Conservation (phyloP, 2,329 filamentous ascomycete species). For the Eutypella sp. region DNA sequence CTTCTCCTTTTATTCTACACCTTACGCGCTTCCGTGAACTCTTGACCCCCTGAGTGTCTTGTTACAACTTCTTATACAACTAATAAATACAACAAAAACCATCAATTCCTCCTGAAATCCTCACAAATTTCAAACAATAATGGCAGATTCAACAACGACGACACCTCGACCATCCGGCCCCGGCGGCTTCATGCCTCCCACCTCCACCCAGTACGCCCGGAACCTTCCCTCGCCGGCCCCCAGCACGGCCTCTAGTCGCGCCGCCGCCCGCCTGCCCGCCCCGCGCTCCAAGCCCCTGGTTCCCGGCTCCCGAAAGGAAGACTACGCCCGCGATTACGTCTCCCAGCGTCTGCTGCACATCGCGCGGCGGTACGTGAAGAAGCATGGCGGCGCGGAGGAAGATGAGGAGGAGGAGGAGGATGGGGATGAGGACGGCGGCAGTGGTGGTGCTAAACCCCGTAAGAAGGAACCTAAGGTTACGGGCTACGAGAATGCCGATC, state of each 20-base stretch:
- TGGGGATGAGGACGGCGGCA: not conserved
- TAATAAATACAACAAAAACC: too few species aligned
- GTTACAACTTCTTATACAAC: too few species aligned
- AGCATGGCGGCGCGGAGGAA: constrained; percentile 33
- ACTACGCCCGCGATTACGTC: constrained; percentile 53
- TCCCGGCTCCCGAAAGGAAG: constrained; percentile 56
- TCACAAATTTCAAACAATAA: not conserved
- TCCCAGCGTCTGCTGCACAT: constrained; percentile 48
- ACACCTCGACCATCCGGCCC: not conserved
- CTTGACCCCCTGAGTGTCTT: too few species aligned
- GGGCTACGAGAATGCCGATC: constrained; percentile 57
- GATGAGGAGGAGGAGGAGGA: not conserved
- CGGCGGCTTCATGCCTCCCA: constrained; percentile 43
- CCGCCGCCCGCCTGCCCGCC: constrained; percentile 43
- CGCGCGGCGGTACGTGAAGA: constrained; percentile 57
- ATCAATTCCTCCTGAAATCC: too few species aligned
- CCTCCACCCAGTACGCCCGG: constrained; percentile 6
- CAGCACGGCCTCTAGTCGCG: constrained; percentile 39
- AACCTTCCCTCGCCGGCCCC: constrained; percentile 51
- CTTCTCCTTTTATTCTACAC: too few species aligned
- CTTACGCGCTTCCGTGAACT: too few species aligned
- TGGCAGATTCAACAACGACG: constrained; percentile 1
- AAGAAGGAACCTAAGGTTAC: constrained; percentile 28
- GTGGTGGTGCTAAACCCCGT: not conserved
- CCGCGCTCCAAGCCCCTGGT: constrained; percentile 48